Percentiles rank a stretch among this genome's conserved stretches.
These are phyloP conservation scores for Penicillium macrosclerotiorum DNA, from an alignment of 495 filamentous ascomycete species.

Conservation along the genomic window DNA sequence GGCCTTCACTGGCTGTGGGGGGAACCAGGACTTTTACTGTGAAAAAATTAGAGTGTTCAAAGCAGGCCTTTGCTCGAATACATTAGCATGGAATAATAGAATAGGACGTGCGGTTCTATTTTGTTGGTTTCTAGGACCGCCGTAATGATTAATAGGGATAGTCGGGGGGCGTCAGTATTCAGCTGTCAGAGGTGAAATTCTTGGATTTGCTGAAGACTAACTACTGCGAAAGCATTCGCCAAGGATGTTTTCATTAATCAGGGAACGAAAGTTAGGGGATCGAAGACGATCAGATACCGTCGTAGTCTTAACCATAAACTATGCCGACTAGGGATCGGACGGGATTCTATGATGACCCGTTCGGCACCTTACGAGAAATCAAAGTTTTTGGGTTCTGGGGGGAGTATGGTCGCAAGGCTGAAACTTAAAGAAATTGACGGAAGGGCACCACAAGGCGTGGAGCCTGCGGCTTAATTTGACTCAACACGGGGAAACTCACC, in stretches of 20 bases:
- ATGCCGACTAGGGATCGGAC: conserved; percentile 70
- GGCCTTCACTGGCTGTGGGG: conserved; percentile 61
- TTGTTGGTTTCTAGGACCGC: conserved; percentile 65
- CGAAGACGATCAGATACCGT: conserved; percentile 74
- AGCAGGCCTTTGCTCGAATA: conserved; percentile 72
- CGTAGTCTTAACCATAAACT: conserved; percentile 75
- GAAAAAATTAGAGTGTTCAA: conserved; percentile 73
- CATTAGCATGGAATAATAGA: conserved; percentile 75
- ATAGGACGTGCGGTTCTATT: conserved; percentile 69
- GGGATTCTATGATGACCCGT: conserved; percentile 66
- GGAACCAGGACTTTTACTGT: conserved; percentile 63
- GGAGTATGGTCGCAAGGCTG: conserved; percentile 72
- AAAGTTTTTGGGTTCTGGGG: conserved; percentile 73
- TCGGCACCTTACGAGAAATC: conserved; percentile 73
- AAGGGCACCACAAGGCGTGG: conserved; percentile 60
- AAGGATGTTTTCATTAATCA: conserved; percentile 77
- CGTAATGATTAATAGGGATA: conserved; percentile 73
- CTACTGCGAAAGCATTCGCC: conserved; percentile 69
- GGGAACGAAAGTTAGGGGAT: conserved; percentile 74
- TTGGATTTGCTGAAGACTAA: conserved; percentile 62
- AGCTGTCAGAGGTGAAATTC: conserved; percentile 73
- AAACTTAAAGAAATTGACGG: conserved; percentile 71
- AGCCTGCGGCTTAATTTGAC: conserved; percentile 70
- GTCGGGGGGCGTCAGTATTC: conserved; percentile 67
- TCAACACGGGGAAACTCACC: conserved; percentile 67